phyloP scores from a whole-genome alignment of 768 basidiomycete genomes.

The Mycena metata region DNA sequence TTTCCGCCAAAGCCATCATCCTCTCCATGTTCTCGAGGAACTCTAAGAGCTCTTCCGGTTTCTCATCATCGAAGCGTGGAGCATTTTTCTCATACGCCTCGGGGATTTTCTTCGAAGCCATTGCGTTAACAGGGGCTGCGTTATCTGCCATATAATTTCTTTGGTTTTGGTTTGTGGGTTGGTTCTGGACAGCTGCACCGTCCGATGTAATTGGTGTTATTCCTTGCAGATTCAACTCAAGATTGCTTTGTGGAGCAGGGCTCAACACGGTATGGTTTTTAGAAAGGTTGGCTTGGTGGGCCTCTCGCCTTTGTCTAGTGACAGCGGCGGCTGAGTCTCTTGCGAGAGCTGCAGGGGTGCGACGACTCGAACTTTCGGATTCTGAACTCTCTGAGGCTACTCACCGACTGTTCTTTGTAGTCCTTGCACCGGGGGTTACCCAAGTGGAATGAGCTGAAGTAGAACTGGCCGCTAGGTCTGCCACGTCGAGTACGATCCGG shows the following conservation, averaged over 20 bases:
- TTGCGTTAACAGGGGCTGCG: not conserved
- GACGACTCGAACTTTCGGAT: no score
- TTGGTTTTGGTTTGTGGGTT: not conserved
- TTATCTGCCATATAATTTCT: not conserved
- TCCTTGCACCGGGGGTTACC: no score
- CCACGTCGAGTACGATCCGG: not conserved
- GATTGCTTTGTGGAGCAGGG: no score
- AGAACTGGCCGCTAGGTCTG: not conserved
- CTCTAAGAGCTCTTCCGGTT: not conserved
- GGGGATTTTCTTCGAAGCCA: constrained; percentile 4
- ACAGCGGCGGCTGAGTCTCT: no score
- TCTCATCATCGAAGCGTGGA: constrained; percentile 5
- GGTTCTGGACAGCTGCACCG: not conserved
- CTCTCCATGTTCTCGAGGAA: constrained; percentile 15
- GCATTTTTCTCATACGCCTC: constrained; percentile 19
- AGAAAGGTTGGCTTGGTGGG: no score
- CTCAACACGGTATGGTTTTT: no score
- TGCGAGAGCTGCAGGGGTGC: no score
- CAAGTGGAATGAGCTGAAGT: not conserved
- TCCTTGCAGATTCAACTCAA: not conserved
- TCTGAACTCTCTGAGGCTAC: no score
- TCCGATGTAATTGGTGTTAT: not conserved
- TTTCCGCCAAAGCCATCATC: constrained; percentile 8
- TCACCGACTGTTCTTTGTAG: no score
- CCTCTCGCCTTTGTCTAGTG: no score